Conservation (phyloP, 2,329 filamentous ascomycete genomes). For the Xylaria hypoxylon region DNA sequence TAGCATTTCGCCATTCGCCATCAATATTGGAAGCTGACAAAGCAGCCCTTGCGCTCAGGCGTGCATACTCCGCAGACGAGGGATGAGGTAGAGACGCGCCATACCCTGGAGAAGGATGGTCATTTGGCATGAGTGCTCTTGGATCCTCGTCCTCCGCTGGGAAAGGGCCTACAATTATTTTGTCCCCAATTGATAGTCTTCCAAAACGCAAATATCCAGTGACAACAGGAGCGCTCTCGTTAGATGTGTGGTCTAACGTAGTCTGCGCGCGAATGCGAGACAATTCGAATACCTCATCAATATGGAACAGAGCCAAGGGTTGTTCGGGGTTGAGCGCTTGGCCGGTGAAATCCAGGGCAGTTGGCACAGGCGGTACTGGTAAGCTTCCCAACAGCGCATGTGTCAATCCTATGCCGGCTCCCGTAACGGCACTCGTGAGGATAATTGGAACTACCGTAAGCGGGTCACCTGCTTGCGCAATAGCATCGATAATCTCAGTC, state of each 20-base stretch:
- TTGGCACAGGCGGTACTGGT: slow-evolving; percentile 72
- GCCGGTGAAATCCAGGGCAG: slow-evolving; percentile 66
- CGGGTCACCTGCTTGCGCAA: slow-evolving; percentile 58
- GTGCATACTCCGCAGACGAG: slow-evolving; percentile 64
- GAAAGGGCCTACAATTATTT: slow-evolving; percentile 83
- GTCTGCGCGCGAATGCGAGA: slow-evolving; percentile 70
- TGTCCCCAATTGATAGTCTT: slow-evolving; percentile 79
- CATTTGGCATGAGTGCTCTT: slow-evolving; percentile 56
- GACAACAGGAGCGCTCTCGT: slow-evolving; percentile 68
- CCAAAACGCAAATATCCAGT: slow-evolving; percentile 88
- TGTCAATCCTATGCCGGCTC: slow-evolving; percentile 81
- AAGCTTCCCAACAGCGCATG: slow-evolving; percentile 84
- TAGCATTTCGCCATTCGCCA: slow-evolving; percentile 82
- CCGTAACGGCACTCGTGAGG: slow-evolving; percentile 87
- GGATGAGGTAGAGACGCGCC: slow-evolving; percentile 65
- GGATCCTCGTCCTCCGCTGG: slow-evolving; percentile 65
- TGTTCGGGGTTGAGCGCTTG: slow-evolving; percentile 68
- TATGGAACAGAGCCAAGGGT: slow-evolving; percentile 79
- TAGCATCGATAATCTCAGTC: slow-evolving; percentile 61
- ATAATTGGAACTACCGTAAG: slow-evolving; percentile 80
- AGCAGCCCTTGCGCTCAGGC: slow-evolving; percentile 64
- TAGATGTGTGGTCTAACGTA: slow-evolving; percentile 38
- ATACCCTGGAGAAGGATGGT: slow-evolving; percentile 61
- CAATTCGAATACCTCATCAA: slow-evolving; percentile 89
- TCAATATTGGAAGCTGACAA: slow-evolving; percentile 64